These are phyloP conservation scores for Globisporangium recalcitrans DNA, from an alignment of 352 stramenopile species.

Conservation along the genomic window DNA sequence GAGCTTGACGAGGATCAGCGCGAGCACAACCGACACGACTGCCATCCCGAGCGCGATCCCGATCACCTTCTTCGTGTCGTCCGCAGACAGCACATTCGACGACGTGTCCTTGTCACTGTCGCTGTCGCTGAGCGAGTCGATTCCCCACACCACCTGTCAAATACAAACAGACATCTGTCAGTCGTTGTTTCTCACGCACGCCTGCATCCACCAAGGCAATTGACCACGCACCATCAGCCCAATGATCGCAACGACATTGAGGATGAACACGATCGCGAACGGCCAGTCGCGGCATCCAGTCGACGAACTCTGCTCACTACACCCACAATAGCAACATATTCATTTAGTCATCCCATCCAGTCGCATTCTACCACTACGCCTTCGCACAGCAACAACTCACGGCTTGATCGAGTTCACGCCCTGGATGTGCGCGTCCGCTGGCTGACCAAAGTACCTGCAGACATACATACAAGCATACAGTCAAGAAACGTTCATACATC, in stretches of 20 bases:
- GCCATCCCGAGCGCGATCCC: slow-evolving; percentile 49
- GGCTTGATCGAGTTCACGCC: slow-evolving; percentile 67
- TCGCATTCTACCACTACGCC: not conserved
- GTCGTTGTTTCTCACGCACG: too few species aligned
- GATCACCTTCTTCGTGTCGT: slow-evolving; percentile 63
- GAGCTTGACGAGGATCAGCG: slow-evolving; percentile 70
- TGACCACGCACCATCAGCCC: slow-evolving; percentile 33
- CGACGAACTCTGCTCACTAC: slow-evolving; percentile 28
- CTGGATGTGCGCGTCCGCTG: slow-evolving; percentile 29
- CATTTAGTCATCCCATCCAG: not conserved
- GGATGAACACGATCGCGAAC: slow-evolving; percentile 73
- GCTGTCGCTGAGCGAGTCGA: slow-evolving; percentile 46
- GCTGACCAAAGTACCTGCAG: slow-evolving; percentile 33
- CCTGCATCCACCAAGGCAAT: not conserved
- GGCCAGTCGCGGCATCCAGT: slow-evolving; percentile 68
- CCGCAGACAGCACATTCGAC: slow-evolving; percentile 38
- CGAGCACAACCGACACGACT: slow-evolving; percentile 51
- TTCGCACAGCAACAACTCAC: slow-evolving; percentile 22
- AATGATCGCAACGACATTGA: slow-evolving; percentile 74
- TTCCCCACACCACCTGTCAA: slow-evolving; percentile 44
- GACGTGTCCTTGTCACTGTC: slow-evolving; percentile 32
- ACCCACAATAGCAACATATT: not conserved
- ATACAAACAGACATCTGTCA: not conserved
- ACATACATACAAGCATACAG: not conserved
- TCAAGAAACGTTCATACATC: not conserved